Evolutionary conservation across 2,329 filamentous ascomycete species (phyloP), one percentile per base, ranked within the genome.

Genomic region (Cercospora janseana): DNA sequence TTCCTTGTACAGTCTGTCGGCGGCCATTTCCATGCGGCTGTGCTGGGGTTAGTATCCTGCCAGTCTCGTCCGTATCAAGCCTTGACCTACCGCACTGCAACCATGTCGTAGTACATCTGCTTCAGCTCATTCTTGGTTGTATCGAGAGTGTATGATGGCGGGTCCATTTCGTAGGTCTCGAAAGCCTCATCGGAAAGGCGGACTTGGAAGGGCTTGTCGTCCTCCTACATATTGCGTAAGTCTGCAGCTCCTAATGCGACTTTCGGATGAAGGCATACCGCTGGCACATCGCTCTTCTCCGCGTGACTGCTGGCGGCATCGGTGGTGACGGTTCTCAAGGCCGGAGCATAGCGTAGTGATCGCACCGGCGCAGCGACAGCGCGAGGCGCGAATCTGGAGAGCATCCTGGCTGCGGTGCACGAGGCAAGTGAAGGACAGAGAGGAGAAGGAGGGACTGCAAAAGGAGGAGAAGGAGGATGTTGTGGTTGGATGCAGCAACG

Each of bases 21-120:
- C 90, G 62, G 92, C 91, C 92, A 98, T 95, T 77, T 98, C 93
- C 93, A 98, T 95, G 73, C 95, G 93, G 77, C 91, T 95, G 65
- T 49, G 13, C 29, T 32, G 62, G 16, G 60, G 32, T 71, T 66
- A 46, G 26, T 32, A n/a, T n/a, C n/a, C n/a, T 31, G 10, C 31
- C 32, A 28, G 20, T 42, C 28, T 16, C 41, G 21, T 26, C 38
- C 32, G 13, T 16, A 15, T 3, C 29, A 6, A 16, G 29, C 9
- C 27, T 29, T 31, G 20, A 56, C 85, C 72, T 87, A 95, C 91
- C 92, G 85, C 68, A 90, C 85, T 61, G 83, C 79, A 48, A 97
- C 92, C 93, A 98, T 97, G 73, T 97, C 89, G 73, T 86, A 86
- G 82, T 98, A 98, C 85, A 97, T 97, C 80, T 94, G 81, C 84